These are phyloP conservation scores for Colletotrichum magnum DNA, from an alignment of 2,329 filamentous ascomycete genomes.

Conservation along the genomic window DNA sequence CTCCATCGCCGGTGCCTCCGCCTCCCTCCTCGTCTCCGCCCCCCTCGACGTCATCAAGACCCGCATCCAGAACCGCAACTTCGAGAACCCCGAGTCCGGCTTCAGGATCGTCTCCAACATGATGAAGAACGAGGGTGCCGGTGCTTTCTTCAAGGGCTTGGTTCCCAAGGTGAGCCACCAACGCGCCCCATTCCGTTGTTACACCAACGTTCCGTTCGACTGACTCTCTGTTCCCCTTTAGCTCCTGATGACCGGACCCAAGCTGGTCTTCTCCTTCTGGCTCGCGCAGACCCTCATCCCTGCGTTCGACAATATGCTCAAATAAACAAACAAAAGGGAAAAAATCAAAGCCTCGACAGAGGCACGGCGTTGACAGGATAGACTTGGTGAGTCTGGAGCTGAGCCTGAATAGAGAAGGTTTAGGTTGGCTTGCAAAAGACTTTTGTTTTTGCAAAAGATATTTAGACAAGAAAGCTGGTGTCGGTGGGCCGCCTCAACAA, in stretches of 20 bases:
- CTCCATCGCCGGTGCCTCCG: slow-evolving; percentile 93
- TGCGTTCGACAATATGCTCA: slow-evolving; percentile 76
- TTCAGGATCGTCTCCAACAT: slow-evolving; percentile 94
- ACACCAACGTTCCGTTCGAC: not conserved
- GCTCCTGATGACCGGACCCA: slow-evolving; percentile 98
- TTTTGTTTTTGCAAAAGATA: slow-evolving; percentile 11
- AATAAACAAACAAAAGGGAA: slow-evolving; percentile 45
- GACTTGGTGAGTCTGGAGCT: slow-evolving; percentile 33
- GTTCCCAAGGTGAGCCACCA: slow-evolving; percentile 81
- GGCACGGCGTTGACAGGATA: slow-evolving; percentile 42
- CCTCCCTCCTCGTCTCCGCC: slow-evolving; percentile 95
- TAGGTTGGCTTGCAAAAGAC: slow-evolving; percentile 16
- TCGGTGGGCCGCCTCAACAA: slow-evolving; percentile 14
- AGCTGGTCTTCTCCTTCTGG: slow-evolving; percentile 99
- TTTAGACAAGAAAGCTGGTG: slow-evolving; percentile 23
- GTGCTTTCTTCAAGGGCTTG: slow-evolving; percentile 97
- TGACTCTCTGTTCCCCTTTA: slow-evolving; percentile 49
- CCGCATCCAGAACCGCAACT: slow-evolving; percentile 98
- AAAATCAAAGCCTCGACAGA: slow-evolving; percentile 7
- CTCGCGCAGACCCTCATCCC: slow-evolving; percentile 98
- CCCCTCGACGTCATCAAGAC: slow-evolving; percentile 99
- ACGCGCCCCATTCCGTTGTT: not conserved
- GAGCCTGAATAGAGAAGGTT: slow-evolving; percentile 58
- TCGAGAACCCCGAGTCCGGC: slow-evolving; percentile 96
- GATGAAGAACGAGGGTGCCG: slow-evolving; percentile 88